Percentiles rank a stretch among this genome's conserved stretches.
These are phyloP conservation scores for Triglochin maritima DNA, from an alignment of 106 monocot species.

Conservation along the genomic window DNA sequence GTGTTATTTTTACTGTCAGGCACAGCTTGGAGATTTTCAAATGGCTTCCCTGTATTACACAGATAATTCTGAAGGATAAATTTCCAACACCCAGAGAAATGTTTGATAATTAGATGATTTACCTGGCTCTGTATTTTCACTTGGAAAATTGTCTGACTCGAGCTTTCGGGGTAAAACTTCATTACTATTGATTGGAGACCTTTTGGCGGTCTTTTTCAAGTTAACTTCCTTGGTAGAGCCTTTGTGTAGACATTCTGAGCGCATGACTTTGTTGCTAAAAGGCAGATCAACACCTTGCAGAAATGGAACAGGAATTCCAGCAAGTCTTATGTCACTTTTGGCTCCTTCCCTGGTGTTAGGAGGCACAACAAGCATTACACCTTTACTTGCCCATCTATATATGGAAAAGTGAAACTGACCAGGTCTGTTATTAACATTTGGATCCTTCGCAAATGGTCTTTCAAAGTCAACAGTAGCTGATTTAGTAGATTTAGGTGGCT, in stretches of 20 bases:
- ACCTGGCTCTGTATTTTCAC: conserved; percentile 40
- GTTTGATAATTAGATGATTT: background rate
- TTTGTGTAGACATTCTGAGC: conserved; percentile 3
- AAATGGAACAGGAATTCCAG: conserved; percentile 49
- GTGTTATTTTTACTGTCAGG: background rate
- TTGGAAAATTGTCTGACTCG: conserved; percentile 7
- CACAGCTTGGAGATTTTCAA: background rate
- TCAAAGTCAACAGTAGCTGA: conserved; percentile 6
- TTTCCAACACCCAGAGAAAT: too few species aligned
- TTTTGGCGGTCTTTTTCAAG: conserved; percentile 13
- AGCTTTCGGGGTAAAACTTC: conserved; percentile 3
- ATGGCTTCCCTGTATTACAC: background rate
- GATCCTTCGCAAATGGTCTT: conserved; percentile 14
- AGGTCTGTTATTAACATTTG: conserved; percentile 15
- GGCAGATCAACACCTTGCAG: conserved; percentile 43
- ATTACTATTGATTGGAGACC: conserved; percentile 7
- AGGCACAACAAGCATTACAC: conserved; percentile 52
- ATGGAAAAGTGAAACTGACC: conserved; percentile 79
- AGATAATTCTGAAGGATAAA: too few species aligned
- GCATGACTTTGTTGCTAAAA: conserved; percentile 29
- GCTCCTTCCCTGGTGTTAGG: conserved; percentile 22
- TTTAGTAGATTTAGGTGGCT: conserved; percentile 13
- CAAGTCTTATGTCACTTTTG: conserved; percentile 19
- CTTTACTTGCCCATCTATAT: conserved; percentile 86
- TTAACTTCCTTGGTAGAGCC: conserved; percentile 8